Percentiles rank a stretch among this genome's conserved stretches.
phyloP scores from a whole-genome alignment of 495 filamentous ascomycete species.

The Parathielavia hyrcaniae region DNA sequence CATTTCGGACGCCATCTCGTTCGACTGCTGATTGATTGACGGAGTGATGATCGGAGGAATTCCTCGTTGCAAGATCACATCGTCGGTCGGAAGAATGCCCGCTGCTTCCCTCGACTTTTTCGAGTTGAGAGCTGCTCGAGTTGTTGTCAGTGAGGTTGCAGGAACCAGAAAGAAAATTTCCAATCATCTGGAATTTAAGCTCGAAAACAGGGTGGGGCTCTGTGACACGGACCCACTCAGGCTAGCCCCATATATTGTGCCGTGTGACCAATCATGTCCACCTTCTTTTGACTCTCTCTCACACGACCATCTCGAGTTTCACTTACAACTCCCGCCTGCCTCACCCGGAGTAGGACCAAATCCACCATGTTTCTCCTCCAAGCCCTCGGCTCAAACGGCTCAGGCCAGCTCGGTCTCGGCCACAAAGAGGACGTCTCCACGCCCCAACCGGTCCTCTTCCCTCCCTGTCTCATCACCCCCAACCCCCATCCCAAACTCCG shows the following conservation, averaged over 20 bases:
- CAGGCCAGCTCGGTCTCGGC: conserved; percentile 76
- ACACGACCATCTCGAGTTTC: no score
- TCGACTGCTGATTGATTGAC: not conserved
- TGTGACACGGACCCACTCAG: not conserved
- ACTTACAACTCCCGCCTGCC: not conserved
- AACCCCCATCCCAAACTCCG: conserved; percentile 14
- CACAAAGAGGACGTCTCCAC: conserved; percentile 66
- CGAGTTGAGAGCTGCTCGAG: not conserved
- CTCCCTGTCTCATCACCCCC: conserved; percentile 29
- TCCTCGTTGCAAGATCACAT: conserved; percentile 14
- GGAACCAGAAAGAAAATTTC: conserved; percentile 8
- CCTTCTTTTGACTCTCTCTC: no score
- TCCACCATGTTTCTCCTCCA: conserved; percentile 49
- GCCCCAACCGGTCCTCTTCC: conserved; percentile 52
- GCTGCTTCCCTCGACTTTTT: conserved; percentile 8
- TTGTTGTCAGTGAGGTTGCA: conserved; percentile 6
- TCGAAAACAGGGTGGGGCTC: conserved; percentile 1
- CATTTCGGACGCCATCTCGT: conserved; percentile 20
- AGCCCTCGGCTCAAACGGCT: conserved; percentile 88
- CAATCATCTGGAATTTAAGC: conserved; percentile 4
- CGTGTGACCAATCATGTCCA: not conserved
- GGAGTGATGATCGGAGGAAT: conserved; percentile 8
- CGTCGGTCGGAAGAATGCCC: conserved; percentile 6
- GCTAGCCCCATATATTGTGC: not conserved
- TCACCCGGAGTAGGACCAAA: not conserved